phyloP scores from a whole-genome alignment of 257 asterid species.

The Leptodermis oblonga region DNA sequence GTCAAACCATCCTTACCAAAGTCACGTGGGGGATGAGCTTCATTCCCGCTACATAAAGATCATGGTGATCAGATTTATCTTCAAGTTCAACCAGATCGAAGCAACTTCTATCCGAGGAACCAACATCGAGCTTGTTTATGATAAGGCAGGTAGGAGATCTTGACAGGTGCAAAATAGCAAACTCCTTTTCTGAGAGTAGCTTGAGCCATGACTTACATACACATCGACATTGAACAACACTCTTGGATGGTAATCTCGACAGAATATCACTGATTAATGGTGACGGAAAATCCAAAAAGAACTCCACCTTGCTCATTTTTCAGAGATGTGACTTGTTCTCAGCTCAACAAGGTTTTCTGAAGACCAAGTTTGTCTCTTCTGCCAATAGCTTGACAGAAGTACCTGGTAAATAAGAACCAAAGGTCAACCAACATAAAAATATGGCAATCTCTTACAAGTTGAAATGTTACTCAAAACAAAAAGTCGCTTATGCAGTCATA shows the following conservation, averaged over 20 bases:
- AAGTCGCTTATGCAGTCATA: neutral
- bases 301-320: conserved; percentile 8
- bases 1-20: conserved; percentile 3
- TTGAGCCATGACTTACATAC: conserved; percentile 18
- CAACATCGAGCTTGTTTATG: neutral
- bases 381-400: neutral
- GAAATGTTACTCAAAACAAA: neutral
- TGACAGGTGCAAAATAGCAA: conserved; percentile 14
- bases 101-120: neutral
- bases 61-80: conserved; percentile 20
- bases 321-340: neutral
- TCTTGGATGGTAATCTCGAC: conserved; percentile 9
- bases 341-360: neutral
- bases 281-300: conserved; percentile 24
- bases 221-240: conserved; percentile 10
- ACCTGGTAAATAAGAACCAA: neutral
- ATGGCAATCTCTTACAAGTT: neutral
- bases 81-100: conserved; percentile 20
- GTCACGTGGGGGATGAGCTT: conserved; percentile 4
- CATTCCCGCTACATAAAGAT: neutral
- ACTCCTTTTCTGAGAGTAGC: conserved; percentile 8
- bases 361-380: neutral
- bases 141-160: conserved; percentile 26
- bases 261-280: conserved; percentile 19
- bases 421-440: neutral